phyloP scores from a whole-genome alignment of 768 basidiomycete species.

The Mycena galopus region DNA sequence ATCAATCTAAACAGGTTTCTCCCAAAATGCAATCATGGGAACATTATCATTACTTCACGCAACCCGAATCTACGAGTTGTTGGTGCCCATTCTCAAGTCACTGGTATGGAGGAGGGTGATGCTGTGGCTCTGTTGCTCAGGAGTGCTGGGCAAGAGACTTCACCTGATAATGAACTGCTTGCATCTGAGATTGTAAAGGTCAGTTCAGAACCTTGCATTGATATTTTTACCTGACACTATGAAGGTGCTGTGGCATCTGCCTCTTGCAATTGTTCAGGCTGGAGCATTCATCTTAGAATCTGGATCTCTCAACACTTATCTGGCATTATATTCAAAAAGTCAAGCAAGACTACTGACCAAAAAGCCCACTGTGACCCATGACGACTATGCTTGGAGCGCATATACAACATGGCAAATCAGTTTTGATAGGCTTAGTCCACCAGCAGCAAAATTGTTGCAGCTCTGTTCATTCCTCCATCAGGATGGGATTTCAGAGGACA shows the following conservation, averaged over 20 bases:
- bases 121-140: neutral
- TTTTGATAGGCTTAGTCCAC: conserved; percentile 3
- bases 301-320: conserved; percentile 4
- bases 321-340: neutral
- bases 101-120: conserved; percentile 8
- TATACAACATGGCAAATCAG: conserved; percentile 28
- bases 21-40: conserved; percentile 23
- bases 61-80: neutral
- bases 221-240: conserved; percentile 6
- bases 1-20: conserved; percentile 15
- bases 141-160: neutral
- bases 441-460: neutral
- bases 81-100: neutral
- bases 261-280: no score
- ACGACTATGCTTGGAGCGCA: no score
- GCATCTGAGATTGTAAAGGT: conserved; percentile 25
- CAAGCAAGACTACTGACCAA: neutral
- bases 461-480: conserved; percentile 1
- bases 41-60: conserved; percentile 28
- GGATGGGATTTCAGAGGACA: neutral
- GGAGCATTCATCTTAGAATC: no score
- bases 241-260: no score
- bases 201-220: conserved; percentile 16
- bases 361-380: neutral
- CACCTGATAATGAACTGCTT: neutral